phyloP scores from a whole-genome alignment of 2,329 filamentous ascomycete species.

The Fusarium sp. region DNA sequence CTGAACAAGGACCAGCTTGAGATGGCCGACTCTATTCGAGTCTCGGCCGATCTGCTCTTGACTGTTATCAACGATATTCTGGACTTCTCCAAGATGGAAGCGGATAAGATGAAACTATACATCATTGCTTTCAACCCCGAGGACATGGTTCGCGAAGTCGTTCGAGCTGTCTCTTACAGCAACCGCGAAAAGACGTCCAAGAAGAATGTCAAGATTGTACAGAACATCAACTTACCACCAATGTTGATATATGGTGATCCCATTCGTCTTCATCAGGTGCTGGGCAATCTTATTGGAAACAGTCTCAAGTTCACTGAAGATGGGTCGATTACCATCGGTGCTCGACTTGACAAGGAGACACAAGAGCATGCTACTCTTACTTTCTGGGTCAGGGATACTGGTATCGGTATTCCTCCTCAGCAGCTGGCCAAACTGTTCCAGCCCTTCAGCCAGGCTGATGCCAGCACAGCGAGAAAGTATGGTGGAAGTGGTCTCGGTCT shows the following conservation, averaged over 20 bases:
- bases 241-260: slow-evolving; percentile 77
- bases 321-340: slow-evolving; percentile 86
- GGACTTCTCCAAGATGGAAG: slow-evolving; percentile 94
- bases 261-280: slow-evolving; percentile 73
- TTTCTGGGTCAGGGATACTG: slow-evolving; percentile 89
- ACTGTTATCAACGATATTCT: slow-evolving; percentile 97
- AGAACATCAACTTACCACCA: slow-evolving; percentile 79
- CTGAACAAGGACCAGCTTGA: slow-evolving; percentile 82
- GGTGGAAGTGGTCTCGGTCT: slow-evolving; percentile 91
- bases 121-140: slow-evolving; percentile 74
- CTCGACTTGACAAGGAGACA: slow-evolving; percentile 77
- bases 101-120: slow-evolving; percentile 85
- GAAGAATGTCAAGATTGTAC: slow-evolving; percentile 71
- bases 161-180: slow-evolving; percentile 73
- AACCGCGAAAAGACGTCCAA: slow-evolving; percentile 71
- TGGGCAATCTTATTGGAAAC: slow-evolving; percentile 89
- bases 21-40: slow-evolving; percentile 86
- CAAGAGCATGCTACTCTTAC: slow-evolving; percentile 77
- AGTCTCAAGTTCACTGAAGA: slow-evolving; percentile 93
- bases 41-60: slow-evolving; percentile 86
- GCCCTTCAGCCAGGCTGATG: slow-evolving; percentile 92
- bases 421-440: slow-evolving; percentile 88
- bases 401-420: slow-evolving; percentile 88
- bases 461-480: slow-evolving; percentile 89
- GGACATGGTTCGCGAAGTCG: slow-evolving; percentile 74